These are phyloP conservation scores for Candida nanaspora DNA, from an alignment of 805 yeast genomes.

Conservation along the genomic window DNA sequence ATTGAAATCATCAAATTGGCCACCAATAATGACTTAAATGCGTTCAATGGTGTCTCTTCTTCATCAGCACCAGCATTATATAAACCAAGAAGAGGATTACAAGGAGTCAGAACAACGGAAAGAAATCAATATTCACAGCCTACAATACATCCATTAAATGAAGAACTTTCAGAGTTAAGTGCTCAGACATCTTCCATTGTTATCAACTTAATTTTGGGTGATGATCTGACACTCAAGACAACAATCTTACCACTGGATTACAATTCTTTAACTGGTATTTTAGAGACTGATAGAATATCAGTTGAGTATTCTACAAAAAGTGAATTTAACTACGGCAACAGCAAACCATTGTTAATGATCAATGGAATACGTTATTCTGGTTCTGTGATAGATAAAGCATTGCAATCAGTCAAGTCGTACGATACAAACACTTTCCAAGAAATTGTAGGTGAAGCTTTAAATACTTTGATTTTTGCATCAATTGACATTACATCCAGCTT, in stretches of 20 bases:
- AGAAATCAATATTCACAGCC: neutral
- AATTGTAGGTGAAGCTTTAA: slow-evolving; percentile 6
- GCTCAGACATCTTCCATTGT: slow-evolving; percentile 34
- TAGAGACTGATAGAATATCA: slow-evolving; percentile 28
- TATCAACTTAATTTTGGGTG: slow-evolving; percentile 17
- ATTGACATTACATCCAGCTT: slow-evolving; percentile 22
- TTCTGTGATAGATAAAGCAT: neutral
- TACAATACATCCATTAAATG: too few species aligned
- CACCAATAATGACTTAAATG: too few species aligned
- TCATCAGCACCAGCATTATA: too few species aligned
- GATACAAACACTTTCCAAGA: slow-evolving; percentile 16
- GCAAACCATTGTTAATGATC: slow-evolving; percentile 14
- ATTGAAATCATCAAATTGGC: neutral
- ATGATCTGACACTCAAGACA: slow-evolving; percentile 13
- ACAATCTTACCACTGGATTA: slow-evolving; percentile 38
- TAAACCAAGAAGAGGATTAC: neutral
- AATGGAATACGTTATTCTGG: slow-evolving; percentile 13
- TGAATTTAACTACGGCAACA: too few species aligned
- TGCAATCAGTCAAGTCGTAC: slow-evolving; percentile 12
- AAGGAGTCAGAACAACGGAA: too few species aligned
- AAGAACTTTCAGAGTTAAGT: slow-evolving; percentile 23
- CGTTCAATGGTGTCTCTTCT: too few species aligned
- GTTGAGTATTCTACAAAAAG: slow-evolving; percentile 9
- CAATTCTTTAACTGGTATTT: slow-evolving; percentile 25
- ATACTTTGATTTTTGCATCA: slow-evolving; percentile 13